phyloP scores from a whole-genome alignment of 2,329 filamentous ascomycete species.

The Fusarium begoniae region DNA sequence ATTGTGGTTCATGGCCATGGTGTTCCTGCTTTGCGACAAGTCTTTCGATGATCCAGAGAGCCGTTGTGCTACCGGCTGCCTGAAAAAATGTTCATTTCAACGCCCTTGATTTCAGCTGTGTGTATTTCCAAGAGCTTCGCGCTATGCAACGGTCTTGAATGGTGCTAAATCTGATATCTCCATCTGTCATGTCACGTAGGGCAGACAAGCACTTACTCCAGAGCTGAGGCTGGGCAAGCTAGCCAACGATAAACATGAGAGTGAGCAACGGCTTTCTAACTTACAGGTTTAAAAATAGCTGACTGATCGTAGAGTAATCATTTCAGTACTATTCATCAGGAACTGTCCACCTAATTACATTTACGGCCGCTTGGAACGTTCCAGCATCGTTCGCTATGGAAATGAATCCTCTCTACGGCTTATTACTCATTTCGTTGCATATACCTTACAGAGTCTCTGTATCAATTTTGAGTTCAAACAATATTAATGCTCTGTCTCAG shows the following conservation, averaged over 20 bases:
- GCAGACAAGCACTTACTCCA: too few species aligned
- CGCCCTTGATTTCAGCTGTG: not conserved
- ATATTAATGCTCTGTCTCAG: not conserved
- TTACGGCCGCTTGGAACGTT: too few species aligned
- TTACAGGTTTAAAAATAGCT: not conserved
- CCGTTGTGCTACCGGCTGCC: not conserved
- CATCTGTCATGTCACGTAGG: not conserved
- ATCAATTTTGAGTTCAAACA: not conserved
- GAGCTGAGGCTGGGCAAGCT: not conserved
- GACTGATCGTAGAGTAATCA: not conserved
- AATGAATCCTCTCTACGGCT: not conserved
- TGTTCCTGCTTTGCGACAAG: not conserved
- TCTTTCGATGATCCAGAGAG: not conserved
- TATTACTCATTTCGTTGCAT: not conserved
- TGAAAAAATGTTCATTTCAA: not conserved
- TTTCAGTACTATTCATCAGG: not conserved
- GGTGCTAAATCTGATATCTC: not conserved
- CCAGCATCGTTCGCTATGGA: too few species aligned
- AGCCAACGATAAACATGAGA: not conserved
- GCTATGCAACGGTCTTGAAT: not conserved
- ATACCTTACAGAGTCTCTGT: too few species aligned
- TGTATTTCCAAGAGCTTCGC: accelerated
- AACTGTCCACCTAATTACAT: accelerated
- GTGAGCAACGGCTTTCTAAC: not conserved
- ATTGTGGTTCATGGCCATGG: not conserved